Base-by-base conservation (phyloP, 2,329 filamentous ascomycete species). In the Aspergillus tanneri region DNA sequence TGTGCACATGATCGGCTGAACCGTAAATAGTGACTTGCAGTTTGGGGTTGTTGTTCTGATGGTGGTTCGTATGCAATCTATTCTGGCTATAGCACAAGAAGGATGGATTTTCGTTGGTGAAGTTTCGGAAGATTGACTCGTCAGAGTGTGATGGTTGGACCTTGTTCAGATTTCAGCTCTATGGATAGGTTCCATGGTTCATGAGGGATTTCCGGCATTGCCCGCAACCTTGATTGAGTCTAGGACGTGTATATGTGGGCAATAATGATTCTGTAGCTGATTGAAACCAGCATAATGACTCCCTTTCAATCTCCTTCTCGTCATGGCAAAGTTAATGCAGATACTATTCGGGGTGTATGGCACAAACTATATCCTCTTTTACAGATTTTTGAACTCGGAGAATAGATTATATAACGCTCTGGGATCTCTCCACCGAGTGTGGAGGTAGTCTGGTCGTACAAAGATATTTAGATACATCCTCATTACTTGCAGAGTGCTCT, bases 171-270 rank as follows among this genome's bases (percentile, higher is more conserved):
- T 41, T 28, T 4, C 25, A 24, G 37, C 44, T 43, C 50, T 48
- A 28, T 32, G 12, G 9, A n/a, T 25, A n/a, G 35, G 55, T 56
- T 55, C 53, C 49, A 52, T 52, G 52, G 54, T 52, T 56, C 50
- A 32, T 8, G 11, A 16, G 39, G 27, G 14, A 18, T 36, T 44
- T 38, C 54, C 49, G 49, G 42, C 43, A 10, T 47, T 51, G 47
- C 47, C 54, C 52, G 47, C 49, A 50, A 47, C 51, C 43, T 50
- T 50, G 44, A 28, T 28, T 11, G 27, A 1, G 25, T 28, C 5
- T 28, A n/a, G 25, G 3, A 28, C 10, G 25, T 9, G 10, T 28
- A 28, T 28, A 28, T 28, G 25, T 28, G 25, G 25, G 25, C 25
- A n/a, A n/a, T n/a, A n/a, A n/a, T n/a, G n/a, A n/a, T n/a, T n/a